phyloP scores from a whole-genome alignment of 2,329 filamentous ascomycete genomes.

The Diaporthe citriasiana region DNA sequence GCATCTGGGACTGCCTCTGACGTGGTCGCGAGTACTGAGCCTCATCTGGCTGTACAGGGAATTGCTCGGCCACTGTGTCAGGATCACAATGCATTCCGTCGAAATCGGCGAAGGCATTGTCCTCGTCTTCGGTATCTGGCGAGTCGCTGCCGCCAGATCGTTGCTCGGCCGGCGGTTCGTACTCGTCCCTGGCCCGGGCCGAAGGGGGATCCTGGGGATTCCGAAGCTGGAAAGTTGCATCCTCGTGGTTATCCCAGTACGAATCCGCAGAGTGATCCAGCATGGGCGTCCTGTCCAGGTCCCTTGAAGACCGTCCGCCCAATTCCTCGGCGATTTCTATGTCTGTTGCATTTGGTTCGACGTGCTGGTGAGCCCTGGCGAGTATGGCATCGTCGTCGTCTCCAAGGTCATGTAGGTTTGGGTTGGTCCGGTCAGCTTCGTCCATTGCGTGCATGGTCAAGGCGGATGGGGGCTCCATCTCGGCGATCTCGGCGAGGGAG shows the following conservation, averaged over 20 bases:
- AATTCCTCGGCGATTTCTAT: conserved; percentile 43
- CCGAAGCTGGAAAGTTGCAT: conserved; percentile 26
- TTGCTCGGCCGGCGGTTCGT: conserved; percentile 50
- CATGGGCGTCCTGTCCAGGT: conserved; percentile 43
- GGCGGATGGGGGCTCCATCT: conserved; percentile 65
- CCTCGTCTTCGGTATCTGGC: conserved; percentile 74
- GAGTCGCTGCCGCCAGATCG: conserved; percentile 68
- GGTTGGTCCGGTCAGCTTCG: conserved; percentile 62
- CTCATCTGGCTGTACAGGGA: conserved; percentile 42
- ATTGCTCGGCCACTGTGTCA: conserved; percentile 51
- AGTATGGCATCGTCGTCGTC: conserved; percentile 57
- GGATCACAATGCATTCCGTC: conserved; percentile 83
- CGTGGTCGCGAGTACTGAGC: conserved; percentile 43
- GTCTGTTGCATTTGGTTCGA: conserved; percentile 49
- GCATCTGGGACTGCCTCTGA: conserved; percentile 44
- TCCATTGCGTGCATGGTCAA: conserved; percentile 67
- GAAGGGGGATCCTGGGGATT: conserved; percentile 34
- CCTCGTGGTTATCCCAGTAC: conserved; percentile 40
- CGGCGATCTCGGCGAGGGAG: conserved; percentile 69
- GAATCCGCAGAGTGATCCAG: conserved; percentile 39
- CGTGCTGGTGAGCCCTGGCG: conserved; percentile 53
- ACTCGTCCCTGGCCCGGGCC: conserved; percentile 40
- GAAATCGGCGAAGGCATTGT: conserved; percentile 81
- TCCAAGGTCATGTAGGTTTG: conserved; percentile 50
- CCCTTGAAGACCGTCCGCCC: conserved; percentile 28